Percentiles rank a stretch among this genome's conserved stretches.
These are phyloP conservation scores for Stagonosporopsis vannaccii DNA, from an alignment of 2,329 filamentous ascomycete species.

Conservation along the genomic window DNA sequence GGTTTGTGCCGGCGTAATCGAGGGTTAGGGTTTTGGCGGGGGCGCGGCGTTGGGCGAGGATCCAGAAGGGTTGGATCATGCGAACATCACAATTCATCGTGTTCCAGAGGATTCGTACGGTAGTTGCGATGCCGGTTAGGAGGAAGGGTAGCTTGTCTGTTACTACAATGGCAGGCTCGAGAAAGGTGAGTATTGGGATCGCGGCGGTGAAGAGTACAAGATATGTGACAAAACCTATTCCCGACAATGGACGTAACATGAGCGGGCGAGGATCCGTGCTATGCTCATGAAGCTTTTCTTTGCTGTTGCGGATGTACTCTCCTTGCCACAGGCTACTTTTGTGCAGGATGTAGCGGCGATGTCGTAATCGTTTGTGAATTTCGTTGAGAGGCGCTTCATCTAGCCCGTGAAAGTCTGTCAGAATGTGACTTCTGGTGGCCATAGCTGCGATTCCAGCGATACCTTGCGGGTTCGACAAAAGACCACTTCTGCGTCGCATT, in stretches of 20 bases:
- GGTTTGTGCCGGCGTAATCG: slow-evolving; percentile 76
- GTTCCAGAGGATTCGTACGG: slow-evolving; percentile 73
- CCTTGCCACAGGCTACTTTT: slow-evolving; percentile 76
- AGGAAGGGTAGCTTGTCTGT: slow-evolving; percentile 71
- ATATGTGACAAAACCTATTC: slow-evolving; percentile 66
- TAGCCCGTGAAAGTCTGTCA: slow-evolving; percentile 76
- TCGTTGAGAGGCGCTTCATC: slow-evolving; percentile 71
- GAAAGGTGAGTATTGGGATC: slow-evolving; percentile 70
- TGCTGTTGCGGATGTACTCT: slow-evolving; percentile 58
- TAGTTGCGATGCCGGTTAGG: slow-evolving; percentile 69
- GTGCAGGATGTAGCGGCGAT: slow-evolving; percentile 71
- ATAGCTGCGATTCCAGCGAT: slow-evolving; percentile 78
- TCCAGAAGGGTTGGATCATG: slow-evolving; percentile 78
- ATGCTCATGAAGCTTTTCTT: slow-evolving; percentile 57
- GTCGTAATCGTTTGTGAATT: slow-evolving; percentile 72
- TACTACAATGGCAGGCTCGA: slow-evolving; percentile 58
- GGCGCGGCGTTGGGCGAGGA: slow-evolving; percentile 71
- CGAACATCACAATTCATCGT: slow-evolving; percentile 73
- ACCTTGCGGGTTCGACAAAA: slow-evolving; percentile 73
- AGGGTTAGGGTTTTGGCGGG: slow-evolving; percentile 71
- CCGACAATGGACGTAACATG: slow-evolving; percentile 69
- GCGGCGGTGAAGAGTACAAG: slow-evolving; percentile 65
- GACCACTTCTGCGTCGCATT: slow-evolving; percentile 69
- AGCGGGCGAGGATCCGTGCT: slow-evolving; percentile 67
- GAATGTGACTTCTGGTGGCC: slow-evolving; percentile 74